Percentiles rank a stretch among this genome's conserved stretches.
phyloP scores from a whole-genome alignment of 441 rosid species.

The Croton setiger region DNA sequence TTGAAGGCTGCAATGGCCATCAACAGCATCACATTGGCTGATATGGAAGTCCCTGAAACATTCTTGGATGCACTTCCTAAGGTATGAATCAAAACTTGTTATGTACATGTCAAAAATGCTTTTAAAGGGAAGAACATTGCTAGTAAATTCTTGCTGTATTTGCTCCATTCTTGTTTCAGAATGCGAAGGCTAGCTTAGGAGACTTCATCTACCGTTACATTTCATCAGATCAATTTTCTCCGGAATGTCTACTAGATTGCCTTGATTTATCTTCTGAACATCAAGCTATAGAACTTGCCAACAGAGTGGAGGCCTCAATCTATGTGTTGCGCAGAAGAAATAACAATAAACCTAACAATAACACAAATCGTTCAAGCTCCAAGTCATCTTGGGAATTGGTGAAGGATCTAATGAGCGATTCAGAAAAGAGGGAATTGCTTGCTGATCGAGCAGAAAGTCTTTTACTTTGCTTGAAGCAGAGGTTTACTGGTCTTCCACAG shows the following conservation, averaged over 20 bases:
- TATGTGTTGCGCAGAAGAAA: constrained; percentile 69
- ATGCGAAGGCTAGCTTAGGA: constrained; percentile 83
- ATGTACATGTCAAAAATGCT: neutral
- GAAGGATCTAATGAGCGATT: constrained; percentile 83
- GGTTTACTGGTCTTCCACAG: constrained; percentile 92
- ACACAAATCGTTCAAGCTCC: constrained; percentile 38
- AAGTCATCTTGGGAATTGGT: constrained; percentile 95
- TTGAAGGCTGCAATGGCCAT: constrained; percentile 97
- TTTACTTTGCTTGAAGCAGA: constrained; percentile 77
- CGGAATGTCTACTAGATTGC: constrained; percentile 88
- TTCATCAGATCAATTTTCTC: constrained; percentile 77
- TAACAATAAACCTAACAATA: constrained; percentile 46
- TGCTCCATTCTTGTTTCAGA: constrained; percentile 47
- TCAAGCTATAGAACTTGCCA: constrained; percentile 91
- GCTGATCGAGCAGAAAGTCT: constrained; percentile 89
- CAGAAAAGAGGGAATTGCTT: constrained; percentile 74
- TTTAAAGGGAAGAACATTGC: neutral
- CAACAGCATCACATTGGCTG: constrained; percentile 72
- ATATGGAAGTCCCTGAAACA: constrained; percentile 89
- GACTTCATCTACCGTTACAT: constrained; percentile 80
- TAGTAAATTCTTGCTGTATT: constrained; percentile 11
- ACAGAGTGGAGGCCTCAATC: constrained; percentile 77
- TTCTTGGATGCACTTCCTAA: constrained; percentile 87
- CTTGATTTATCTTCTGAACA: constrained; percentile 93
- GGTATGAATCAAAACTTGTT: constrained; percentile 35